These are phyloP conservation scores for Lichtheimia corymbifera DNA, from an alignment of 371 early-diverging fungal genomes.

Conservation along the genomic window DNA sequence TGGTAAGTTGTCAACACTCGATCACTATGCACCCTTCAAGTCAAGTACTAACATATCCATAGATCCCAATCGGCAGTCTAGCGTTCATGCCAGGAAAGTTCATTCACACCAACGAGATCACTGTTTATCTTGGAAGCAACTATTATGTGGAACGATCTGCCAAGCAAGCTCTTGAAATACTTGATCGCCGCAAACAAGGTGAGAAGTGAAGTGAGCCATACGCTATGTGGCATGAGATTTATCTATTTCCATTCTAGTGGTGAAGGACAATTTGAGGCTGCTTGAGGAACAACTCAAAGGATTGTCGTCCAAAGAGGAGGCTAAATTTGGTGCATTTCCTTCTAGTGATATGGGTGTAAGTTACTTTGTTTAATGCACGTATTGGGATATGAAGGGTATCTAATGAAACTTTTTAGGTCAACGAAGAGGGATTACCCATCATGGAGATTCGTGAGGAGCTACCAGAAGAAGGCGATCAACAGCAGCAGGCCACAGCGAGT, in stretches of 20 bases:
- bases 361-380: neutral
- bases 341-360: slow-evolving; percentile 9
- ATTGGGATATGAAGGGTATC: neutral
- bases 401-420: slow-evolving; percentile 43
- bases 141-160: slow-evolving; percentile 89
- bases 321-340: slow-evolving; percentile 17
- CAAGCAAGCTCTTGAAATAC: slow-evolving; percentile 73
- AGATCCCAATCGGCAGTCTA: slow-evolving; percentile 68
- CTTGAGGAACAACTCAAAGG: slow-evolving; percentile 57
- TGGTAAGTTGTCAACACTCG: slow-evolving; percentile 10
- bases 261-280: slow-evolving; percentile 58
- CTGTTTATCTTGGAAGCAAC: slow-evolving; percentile 85
- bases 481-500: neutral
- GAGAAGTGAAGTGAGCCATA: slow-evolving; percentile 13
- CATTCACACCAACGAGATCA: slow-evolving; percentile 87
- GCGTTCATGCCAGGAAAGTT: slow-evolving; percentile 91
- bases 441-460: slow-evolving; percentile 85
- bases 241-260: slow-evolving; percentile 43
- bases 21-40: neutral
- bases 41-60: neutral
- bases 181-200: slow-evolving; percentile 72
- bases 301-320: slow-evolving; percentile 29
- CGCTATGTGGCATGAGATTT: neutral
- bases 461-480: slow-evolving; percentile 29
- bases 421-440: slow-evolving; percentile 87